phyloP scores from a whole-genome alignment of 768 basidiomycete species.

The Leucogyrophana mollusca region DNA sequence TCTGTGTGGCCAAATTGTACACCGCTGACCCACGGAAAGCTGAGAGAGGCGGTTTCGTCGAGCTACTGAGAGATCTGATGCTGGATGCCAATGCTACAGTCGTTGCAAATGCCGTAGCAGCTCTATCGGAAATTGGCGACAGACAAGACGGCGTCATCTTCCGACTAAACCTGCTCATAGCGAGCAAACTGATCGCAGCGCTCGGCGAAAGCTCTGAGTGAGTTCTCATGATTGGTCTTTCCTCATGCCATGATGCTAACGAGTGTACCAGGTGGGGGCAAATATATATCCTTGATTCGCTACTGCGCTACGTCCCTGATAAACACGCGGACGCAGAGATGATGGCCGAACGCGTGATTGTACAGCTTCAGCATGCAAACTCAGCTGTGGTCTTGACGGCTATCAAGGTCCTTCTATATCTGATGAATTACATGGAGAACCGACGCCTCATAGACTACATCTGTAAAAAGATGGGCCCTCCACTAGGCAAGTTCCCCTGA shows the following conservation, averaged over 20 bases:
- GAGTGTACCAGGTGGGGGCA: slow-evolving; percentile 83
- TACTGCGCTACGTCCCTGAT: slow-evolving; percentile 93
- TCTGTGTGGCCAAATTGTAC: slow-evolving; percentile 96
- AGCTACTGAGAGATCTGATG: slow-evolving; percentile 87
- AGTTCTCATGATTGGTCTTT: slow-evolving; percentile 32
- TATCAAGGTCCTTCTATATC: slow-evolving; percentile 90
- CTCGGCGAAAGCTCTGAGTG: slow-evolving; percentile 97
- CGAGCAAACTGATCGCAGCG: slow-evolving; percentile 88
- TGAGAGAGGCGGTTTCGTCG: slow-evolving; percentile 89
- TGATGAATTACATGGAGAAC: slow-evolving; percentile 99
- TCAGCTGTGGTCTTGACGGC: slow-evolving; percentile 99
- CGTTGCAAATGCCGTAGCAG: slow-evolving; percentile 95
- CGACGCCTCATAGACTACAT: slow-evolving; percentile 81
- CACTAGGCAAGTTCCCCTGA: slow-evolving; percentile 60
- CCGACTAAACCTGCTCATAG: slow-evolving; percentile 81
- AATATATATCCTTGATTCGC: slow-evolving; percentile 94
- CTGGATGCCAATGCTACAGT: slow-evolving; percentile 95
- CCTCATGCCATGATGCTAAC: slow-evolving; percentile 10
- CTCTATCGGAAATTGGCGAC: slow-evolving; percentile 95
- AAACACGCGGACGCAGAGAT: slow-evolving; percentile 84
- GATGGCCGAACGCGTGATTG: slow-evolving; percentile 92
- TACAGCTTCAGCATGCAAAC: slow-evolving; percentile 96
- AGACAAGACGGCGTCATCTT: slow-evolving; percentile 92
- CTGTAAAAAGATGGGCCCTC: slow-evolving; percentile 98
- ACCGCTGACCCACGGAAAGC: slow-evolving; percentile 83